These are phyloP conservation scores for Linanthus parryae DNA, from an alignment of 148 eudicot species.

Conservation along the genomic window DNA sequence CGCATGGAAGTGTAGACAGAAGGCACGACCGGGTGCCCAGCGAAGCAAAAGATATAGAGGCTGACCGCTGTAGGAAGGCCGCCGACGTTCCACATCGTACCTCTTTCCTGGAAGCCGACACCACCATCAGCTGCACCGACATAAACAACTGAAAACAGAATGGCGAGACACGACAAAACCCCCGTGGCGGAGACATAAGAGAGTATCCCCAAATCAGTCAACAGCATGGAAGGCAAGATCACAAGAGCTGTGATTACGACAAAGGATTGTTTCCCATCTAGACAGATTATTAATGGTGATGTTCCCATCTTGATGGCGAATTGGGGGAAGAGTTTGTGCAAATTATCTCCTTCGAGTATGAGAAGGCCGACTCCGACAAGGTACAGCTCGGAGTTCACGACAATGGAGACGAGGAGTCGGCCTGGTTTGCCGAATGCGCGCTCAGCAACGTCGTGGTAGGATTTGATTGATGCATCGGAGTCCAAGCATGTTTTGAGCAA, in stretches of 20 bases:
- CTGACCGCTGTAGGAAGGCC: slow-evolving; percentile 21
- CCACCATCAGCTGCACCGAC: slow-evolving; percentile 20
- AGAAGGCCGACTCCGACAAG: slow-evolving; percentile 23
- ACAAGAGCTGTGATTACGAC: slow-evolving; percentile 18
- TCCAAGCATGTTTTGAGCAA: slow-evolving; percentile 23
- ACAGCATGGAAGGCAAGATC: slow-evolving; percentile 22
- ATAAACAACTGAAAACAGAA: slow-evolving; percentile 17
- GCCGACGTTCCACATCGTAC: slow-evolving; percentile 8
- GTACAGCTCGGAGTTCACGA: slow-evolving; percentile 29
- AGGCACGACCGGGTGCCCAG: slow-evolving; percentile 30
- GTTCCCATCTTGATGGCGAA: slow-evolving; percentile 12
- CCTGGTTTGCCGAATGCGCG: slow-evolving; percentile 27
- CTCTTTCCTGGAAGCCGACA: slow-evolving; percentile 19
- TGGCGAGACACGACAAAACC: slow-evolving; percentile 22
- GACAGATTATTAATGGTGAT: too few species aligned
- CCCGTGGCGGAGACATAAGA: slow-evolving; percentile 33
- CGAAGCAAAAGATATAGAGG: slow-evolving; percentile 31
- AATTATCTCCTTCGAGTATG: slow-evolving; percentile 26
- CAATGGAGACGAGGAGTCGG: slow-evolving; percentile 18
- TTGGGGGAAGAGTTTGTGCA: slow-evolving; percentile 29
- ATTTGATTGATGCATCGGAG: slow-evolving; percentile 14
- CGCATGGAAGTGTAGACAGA: slow-evolving; percentile 27
- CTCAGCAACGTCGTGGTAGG: slow-evolving; percentile 23
- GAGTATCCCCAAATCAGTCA: slow-evolving; percentile 20
- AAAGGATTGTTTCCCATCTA: slow-evolving; percentile 18